A percentile compares a stretch with the other conserved stretches of the same genome.
phyloP scores from a whole-genome alignment of 2,329 filamentous ascomycete species.

The Onygena corvina region DNA sequence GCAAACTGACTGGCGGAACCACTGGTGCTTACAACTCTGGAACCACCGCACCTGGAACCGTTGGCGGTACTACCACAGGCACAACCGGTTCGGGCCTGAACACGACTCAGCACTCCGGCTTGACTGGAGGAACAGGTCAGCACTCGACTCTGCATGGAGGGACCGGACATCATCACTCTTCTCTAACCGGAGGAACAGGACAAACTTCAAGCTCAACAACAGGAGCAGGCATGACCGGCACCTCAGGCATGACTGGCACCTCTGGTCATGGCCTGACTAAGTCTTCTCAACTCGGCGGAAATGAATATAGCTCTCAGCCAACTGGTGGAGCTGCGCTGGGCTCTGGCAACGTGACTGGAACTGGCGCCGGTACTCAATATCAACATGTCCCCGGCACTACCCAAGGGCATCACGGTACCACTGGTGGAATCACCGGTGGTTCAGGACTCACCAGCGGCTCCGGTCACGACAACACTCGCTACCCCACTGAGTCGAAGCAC shows the following conservation, averaged over 20 bases:
- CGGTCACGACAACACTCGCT: too few relatives aligned
- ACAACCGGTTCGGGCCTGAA: too few relatives aligned
- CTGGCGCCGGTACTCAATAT: background rate
- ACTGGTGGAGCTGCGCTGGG: background rate
- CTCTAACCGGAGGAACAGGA: background rate
- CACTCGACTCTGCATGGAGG: background rate
- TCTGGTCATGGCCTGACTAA: background rate
- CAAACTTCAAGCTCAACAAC: background rate
- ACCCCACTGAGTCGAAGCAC: background rate
- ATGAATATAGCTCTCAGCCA: background rate
- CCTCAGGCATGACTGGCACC: background rate
- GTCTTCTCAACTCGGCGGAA: background rate
- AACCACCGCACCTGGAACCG: background rate
- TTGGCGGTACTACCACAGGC: background rate
- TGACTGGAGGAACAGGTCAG: background rate
- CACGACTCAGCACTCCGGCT: background rate
- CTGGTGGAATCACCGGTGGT: background rate
- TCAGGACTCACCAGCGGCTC: background rate
- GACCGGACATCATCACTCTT: background rate
- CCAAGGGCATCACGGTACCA: background rate
- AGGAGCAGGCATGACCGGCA: background rate
- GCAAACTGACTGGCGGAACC: background rate
- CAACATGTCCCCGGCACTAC: background rate
- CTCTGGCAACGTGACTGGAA: background rate
- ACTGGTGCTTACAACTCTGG: too few relatives aligned